Percentiles rank a stretch among this genome's conserved stretches.
These are phyloP conservation scores for Psilocybe sp. DNA, from an alignment of 768 basidiomycete species.

Conservation along the genomic window DNA sequence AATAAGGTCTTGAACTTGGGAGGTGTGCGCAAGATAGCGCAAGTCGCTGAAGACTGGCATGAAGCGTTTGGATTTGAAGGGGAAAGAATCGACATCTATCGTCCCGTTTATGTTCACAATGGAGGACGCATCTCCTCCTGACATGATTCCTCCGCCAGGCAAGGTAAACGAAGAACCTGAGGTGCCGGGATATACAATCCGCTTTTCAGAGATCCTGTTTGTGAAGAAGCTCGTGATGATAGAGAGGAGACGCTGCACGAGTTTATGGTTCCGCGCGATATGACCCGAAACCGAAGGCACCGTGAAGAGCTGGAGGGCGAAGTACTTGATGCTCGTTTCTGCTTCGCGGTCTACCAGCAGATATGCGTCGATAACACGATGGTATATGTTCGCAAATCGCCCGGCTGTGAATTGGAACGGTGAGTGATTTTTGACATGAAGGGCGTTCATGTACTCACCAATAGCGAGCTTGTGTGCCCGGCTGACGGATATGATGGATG, in stretches of 20 bases:
- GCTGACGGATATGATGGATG: constrained; percentile 67
- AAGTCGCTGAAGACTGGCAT: constrained; percentile 94
- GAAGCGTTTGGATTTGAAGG: constrained; percentile 94
- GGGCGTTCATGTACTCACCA: constrained; percentile 48
- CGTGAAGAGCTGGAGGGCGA: constrained; percentile 90
- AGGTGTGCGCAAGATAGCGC: constrained; percentile 78
- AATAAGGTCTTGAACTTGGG: constrained; percentile 77
- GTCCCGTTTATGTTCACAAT: constrained; percentile 11
- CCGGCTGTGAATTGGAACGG: constrained; percentile 47
- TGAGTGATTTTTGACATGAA: background rate
- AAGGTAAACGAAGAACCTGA: constrained; percentile 5
- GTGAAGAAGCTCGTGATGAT: constrained; percentile 93
- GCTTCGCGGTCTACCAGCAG: constrained; percentile 91
- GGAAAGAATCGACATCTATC: constrained; percentile 80
- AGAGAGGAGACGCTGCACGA: constrained; percentile 73
- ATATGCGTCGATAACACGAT: constrained; percentile 84
- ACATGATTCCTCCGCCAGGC: background rate
- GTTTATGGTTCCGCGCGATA: constrained; percentile 68
- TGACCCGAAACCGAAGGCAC: constrained; percentile 82
- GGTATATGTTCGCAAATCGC: constrained; percentile 84
- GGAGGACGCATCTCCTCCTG: constrained; percentile 7
- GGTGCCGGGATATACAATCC: constrained; percentile 47
- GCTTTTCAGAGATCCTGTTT: constrained; percentile 77
- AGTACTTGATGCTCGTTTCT: constrained; percentile 93
- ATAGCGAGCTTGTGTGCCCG: constrained; percentile 73